Conservation (phyloP, 495 filamentous ascomycete species). For the Penicillium robsamsonii region DNA sequence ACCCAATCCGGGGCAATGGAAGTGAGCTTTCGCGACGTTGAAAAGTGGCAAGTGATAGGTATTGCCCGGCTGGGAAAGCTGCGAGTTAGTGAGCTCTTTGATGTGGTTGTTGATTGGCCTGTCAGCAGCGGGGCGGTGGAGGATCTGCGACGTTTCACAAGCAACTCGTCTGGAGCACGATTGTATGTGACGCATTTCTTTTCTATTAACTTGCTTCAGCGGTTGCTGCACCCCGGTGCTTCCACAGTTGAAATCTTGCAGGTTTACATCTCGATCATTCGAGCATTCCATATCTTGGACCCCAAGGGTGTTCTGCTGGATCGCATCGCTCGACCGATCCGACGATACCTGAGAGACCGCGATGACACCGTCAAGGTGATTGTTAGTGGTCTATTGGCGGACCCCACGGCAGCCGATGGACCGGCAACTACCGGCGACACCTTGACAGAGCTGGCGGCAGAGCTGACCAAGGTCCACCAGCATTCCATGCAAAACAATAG, state of each 20-base stretch:
- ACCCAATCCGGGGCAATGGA: constrained; percentile 26
- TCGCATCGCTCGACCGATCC: constrained; percentile 77
- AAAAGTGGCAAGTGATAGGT: constrained; percentile 79
- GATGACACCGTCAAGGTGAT: constrained; percentile 89
- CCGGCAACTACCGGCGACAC: constrained; percentile 40
- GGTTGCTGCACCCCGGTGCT: constrained; percentile 81
- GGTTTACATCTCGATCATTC: constrained; percentile 89
- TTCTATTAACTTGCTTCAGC: constrained; percentile 60
- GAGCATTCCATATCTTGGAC: constrained; percentile 84
- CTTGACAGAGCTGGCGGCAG: constrained; percentile 70
- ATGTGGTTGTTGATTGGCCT: constrained; percentile 85
- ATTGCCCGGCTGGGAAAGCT: constrained; percentile 74
- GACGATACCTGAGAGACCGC: constrained; percentile 85
- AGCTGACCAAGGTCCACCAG: constrained; percentile 63
- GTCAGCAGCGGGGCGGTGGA: constrained; percentile 75
- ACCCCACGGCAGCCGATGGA: constrained; percentile 51
- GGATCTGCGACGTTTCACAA: constrained; percentile 65
- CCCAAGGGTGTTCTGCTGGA: constrained; percentile 88
- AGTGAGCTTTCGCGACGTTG: constrained; percentile 59
- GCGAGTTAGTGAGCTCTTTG: constrained; percentile 79
- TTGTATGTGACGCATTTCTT: constrained; percentile 69
- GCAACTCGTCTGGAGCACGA: constrained; percentile 56
- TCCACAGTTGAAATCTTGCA: constrained; percentile 87
- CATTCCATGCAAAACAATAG: constrained; percentile 50
- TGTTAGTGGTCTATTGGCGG: constrained; percentile 78